These are phyloP conservation scores for Sextonia rubra DNA, from an alignment of 164 flowering plant genomes.

Conservation along the genomic window DNA sequence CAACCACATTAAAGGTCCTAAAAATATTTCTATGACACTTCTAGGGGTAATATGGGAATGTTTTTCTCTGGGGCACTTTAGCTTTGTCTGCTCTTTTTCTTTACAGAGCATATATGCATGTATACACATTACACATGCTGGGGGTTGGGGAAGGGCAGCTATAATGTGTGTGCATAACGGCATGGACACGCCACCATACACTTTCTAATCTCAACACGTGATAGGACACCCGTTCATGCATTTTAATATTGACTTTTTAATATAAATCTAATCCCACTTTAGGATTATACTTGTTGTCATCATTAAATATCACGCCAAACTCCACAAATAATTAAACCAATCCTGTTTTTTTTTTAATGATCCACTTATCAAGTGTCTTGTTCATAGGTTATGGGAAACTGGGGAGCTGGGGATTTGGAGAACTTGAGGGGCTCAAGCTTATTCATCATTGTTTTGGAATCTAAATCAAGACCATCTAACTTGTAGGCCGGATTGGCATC, in stretches of 20 bases:
- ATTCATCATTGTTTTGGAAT: no score
- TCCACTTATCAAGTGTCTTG: background rate
- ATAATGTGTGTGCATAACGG: background rate
- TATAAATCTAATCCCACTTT: background rate
- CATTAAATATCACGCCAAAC: slow-evolving; percentile 1
- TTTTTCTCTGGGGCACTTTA: background rate
- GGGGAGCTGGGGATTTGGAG: background rate
- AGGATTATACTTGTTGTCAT: background rate
- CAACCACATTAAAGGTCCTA: background rate
- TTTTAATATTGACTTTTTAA: background rate
- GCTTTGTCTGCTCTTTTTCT: background rate
- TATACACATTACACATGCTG: background rate
- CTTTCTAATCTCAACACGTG: slow-evolving; percentile 6
- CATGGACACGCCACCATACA: slow-evolving; percentile 4
- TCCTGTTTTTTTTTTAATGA: background rate
- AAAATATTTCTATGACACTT: background rate
- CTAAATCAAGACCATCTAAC: no score
- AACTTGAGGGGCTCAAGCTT: no score
- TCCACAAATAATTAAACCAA: background rate
- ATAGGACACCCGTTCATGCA: background rate
- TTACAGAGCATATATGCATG: background rate
- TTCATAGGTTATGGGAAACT: no score
- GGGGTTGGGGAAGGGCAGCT: background rate
- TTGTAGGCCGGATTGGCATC: no score
- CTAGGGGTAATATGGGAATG: background rate